Conservation (phyloP, 768 basidiomycete genomes). For the Lentinula edodes region DNA sequence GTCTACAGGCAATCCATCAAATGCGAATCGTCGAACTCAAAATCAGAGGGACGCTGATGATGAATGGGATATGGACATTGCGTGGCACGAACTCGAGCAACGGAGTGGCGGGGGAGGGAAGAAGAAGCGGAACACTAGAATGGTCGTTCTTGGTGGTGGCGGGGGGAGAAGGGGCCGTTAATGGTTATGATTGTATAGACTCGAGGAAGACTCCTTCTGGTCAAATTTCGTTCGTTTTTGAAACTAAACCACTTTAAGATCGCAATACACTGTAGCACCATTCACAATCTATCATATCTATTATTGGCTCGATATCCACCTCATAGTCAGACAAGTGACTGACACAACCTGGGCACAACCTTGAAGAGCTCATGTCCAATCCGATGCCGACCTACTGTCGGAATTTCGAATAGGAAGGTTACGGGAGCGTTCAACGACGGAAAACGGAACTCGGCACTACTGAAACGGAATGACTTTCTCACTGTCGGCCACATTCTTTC, state of each 20-base stretch:
- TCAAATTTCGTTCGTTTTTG: not conserved
- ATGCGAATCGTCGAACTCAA: conserved; percentile 14
- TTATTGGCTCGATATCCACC: not conserved
- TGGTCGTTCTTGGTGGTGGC: conserved; percentile 71
- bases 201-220: not conserved
- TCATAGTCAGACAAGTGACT: not conserved
- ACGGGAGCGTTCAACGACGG: not conserved
- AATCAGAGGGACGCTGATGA: conserved; percentile 38
- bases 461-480: not conserved
- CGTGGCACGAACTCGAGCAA: conserved; percentile 79
- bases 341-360: not conserved
- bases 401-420: not conserved
- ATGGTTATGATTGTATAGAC: not conserved
- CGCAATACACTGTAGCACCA: conserved; percentile 1
- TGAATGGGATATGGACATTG: conserved; percentile 74
- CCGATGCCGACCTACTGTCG: not conserved
- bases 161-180: conserved; percentile 38
- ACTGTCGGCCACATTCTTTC: not conserved
- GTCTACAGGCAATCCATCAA: conserved; percentile 11
- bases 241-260: not conserved
- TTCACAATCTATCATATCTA: not conserved
- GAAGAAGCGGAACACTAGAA: conserved; percentile 57
- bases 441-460: not conserved
- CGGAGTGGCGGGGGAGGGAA: conserved; percentile 34
- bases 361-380: not conserved